These are phyloP conservation scores for Tolypocladium sp. DNA, from an alignment of 2,329 filamentous ascomycete genomes.

Conservation along the genomic window DNA sequence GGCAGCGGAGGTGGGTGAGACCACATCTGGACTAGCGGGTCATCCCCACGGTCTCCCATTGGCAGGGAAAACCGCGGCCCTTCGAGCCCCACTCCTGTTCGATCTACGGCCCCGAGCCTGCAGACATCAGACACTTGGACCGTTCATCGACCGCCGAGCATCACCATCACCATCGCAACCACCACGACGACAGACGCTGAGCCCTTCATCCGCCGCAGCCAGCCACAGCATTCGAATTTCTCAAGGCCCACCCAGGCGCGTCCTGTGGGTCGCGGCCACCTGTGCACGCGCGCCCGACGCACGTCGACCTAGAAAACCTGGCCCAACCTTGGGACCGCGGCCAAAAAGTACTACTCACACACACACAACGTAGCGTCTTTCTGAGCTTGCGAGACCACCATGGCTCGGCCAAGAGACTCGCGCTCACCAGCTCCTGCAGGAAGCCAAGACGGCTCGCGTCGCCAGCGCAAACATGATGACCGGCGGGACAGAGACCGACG, in stretches of 20 bases:
- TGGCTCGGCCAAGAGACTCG: slow-evolving; percentile 59
- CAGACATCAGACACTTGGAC: not conserved
- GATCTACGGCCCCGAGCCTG: not conserved
- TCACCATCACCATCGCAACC: not conserved
- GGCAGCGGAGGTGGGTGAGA: not conserved
- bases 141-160: not conserved
- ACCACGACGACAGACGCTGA: not conserved
- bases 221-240: not conserved
- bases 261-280: not conserved
- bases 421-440: slow-evolving; percentile 92
- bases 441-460: slow-evolving; percentile 68
- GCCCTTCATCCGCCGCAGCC: not conserved
- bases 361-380: slow-evolving; percentile 24
- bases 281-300: not conserved
- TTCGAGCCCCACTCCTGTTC: not conserved
- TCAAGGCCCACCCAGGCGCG: not conserved
- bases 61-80: not conserved
- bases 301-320: not conserved
- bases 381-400: slow-evolving; percentile 34
- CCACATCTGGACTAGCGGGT: not conserved
- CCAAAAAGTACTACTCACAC: slow-evolving; percentile 27
- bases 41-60: not conserved
- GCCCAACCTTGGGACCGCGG: slow-evolving; percentile 1
- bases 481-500: slow-evolving; percentile 46
- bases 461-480: slow-evolving; percentile 52